Evolutionary conservation across 1,284 basidiomycete species (phyloP), one percentile per base, ranked within the genome.

Genomic region (Fistulina hepatica): DNA sequence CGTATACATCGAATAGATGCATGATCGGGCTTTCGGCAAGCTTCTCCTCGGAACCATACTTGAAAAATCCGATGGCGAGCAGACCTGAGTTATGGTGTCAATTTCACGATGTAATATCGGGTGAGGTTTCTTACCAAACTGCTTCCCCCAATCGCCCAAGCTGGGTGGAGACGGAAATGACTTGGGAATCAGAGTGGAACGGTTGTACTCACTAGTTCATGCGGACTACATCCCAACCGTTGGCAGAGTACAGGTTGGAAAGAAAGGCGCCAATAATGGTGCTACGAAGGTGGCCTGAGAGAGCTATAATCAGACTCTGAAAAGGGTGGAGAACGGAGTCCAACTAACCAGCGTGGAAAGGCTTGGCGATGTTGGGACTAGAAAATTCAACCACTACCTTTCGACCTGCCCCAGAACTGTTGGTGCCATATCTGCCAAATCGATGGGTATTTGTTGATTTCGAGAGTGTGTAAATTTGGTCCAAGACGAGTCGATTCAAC

Each of bases 1-100:
- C 46, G 11, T 48, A 48, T 2, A 47, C 46, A 17, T 47, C 44
- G 34, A 41, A 45, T 3, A 47, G 42, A 26, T 47, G 46, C 42
- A 44, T 46, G 41, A 43, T 44, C 2, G 46, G 33, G 16, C 43
- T 43, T 15, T 21, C 24, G 6, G 21, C 6, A 6, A 47, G 34
- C 34, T 30, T 16, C 2, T 39, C 37, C 16, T 47, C 46, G 6
- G 45, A 44, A 8, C 46, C 44, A 25, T 48, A 48, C 19, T 38
- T 34, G 10, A 15, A 6, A 26, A 44, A 48, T 11, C 46, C 46
- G 21, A 44, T 40, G 3, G 40, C 39, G 16, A 48, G 25, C 10
- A 48, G 17, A 13, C 40, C 45, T 37, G 34, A 28, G 7, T 5
- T 10, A 21, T 28, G 12, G n/a, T n/a, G n/a, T n/a, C 17, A 12